Evolutionary conservation across 139 green algal genomes (phyloP).

Genomic region (Picochlorum costavermella): DNA sequence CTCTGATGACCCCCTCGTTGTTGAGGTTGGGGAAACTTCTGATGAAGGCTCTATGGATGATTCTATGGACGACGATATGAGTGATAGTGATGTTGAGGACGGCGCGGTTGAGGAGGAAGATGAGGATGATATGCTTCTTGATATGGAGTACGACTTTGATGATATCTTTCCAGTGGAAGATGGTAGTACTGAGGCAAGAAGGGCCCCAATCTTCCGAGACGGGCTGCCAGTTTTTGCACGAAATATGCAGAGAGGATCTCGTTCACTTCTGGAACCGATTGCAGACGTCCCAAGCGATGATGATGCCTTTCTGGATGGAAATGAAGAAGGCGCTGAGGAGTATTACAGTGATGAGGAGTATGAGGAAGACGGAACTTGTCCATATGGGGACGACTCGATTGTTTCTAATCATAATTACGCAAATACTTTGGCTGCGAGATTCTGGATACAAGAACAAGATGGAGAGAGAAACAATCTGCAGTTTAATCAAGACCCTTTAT

Average conservation of each 20-base stretch:
- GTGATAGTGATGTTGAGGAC: constrained; percentile 1
- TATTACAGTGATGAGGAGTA: constrained; percentile 14
- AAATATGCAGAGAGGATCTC: background rate
- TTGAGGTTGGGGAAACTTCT: background rate
- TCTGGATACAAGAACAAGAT: constrained; percentile 28
- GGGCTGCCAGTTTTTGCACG: background rate
- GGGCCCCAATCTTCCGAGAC: no score
- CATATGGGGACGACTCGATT: constrained; percentile 18
- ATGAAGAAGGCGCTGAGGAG: constrained; percentile 22
- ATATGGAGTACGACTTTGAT: constrained; percentile 2
- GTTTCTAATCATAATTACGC: background rate
- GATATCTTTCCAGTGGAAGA: background rate
- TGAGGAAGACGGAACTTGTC: constrained; percentile 29
- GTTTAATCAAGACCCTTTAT: constrained; percentile 2
- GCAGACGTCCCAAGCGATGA: background rate
- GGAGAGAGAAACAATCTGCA: constrained; percentile 4
- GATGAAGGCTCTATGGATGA: constrained; percentile 1
- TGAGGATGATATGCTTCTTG: background rate
- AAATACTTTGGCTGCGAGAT: background rate
- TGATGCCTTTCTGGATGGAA: constrained; percentile 4
- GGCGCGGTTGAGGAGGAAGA: background rate
- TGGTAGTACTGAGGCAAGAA: no score
- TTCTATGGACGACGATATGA: background rate
- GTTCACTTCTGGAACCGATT: background rate
- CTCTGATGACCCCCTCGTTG: background rate